phyloP scores from a whole-genome alignment of 1,139 yeast genomes.

The Taphrina sp. region DNA sequence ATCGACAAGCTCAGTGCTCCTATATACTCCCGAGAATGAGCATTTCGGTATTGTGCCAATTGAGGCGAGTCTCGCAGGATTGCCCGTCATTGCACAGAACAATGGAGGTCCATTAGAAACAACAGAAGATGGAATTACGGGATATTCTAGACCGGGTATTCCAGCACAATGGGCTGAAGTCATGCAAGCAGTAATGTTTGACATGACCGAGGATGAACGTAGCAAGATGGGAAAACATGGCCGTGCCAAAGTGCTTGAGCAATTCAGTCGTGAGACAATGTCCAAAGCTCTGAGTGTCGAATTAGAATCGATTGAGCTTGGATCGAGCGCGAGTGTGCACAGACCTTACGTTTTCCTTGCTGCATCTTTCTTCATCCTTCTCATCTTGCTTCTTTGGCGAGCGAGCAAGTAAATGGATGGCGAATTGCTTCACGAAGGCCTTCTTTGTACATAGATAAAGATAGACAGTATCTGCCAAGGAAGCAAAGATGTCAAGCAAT shows the following conservation, averaged over 20 bases:
- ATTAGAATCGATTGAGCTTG: neutral
- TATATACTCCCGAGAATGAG: conserved; percentile 88
- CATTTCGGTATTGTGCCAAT: conserved; percentile 98
- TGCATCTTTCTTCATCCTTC: too few species aligned
- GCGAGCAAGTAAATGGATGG: too few species aligned
- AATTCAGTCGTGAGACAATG: conserved; percentile 55
- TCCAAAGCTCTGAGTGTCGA: neutral
- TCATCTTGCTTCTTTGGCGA: too few species aligned
- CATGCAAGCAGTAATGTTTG: conserved; percentile 48
- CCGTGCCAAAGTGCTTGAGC: conserved; percentile 50
- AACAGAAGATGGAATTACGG: conserved; percentile 63
- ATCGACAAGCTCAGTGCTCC: conserved; percentile 56
- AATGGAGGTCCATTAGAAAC: conserved; percentile 95
- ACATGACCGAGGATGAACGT: conserved; percentile 44
- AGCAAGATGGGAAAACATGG: conserved; percentile 54
- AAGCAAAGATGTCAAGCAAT: too few species aligned
- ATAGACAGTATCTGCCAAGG: too few species aligned
- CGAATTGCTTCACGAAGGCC: too few species aligned
- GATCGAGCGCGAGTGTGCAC: neutral
- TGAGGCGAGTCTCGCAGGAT: conserved; percentile 82
- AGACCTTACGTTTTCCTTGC: too few species aligned
- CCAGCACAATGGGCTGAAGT: conserved; percentile 63
- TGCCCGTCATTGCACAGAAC: conserved; percentile 81
- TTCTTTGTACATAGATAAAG: too few species aligned
- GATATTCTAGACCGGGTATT: conserved; percentile 65